phyloP scores from a whole-genome alignment of 768 basidiomycete genomes.

The Lactarius pseudohatsudake region DNA sequence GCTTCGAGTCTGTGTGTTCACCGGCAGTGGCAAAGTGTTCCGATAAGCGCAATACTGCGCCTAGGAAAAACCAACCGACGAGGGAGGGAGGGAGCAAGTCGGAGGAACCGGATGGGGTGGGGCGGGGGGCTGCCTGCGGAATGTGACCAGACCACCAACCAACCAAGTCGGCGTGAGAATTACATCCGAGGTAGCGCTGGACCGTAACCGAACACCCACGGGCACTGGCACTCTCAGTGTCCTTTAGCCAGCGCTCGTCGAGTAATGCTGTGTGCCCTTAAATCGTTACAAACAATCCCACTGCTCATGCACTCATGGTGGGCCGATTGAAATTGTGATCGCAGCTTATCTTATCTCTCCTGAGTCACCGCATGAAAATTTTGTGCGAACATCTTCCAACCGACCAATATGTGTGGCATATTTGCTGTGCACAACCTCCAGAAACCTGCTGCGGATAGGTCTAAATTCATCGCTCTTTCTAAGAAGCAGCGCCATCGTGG shows the following conservation, averaged over 20 bases:
- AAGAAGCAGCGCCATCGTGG: constrained; percentile 92
- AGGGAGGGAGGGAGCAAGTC: neutral
- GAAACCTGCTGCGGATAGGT: constrained; percentile 65
- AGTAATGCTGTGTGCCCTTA: neutral
- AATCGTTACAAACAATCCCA: neutral
- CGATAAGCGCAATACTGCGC: neutral
- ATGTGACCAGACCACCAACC: constrained; percentile 15
- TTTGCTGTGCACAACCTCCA: constrained; percentile 80
- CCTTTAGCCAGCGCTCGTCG: neutral
- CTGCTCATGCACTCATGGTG: neutral
- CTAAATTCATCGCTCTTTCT: constrained; percentile 78
- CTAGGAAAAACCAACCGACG: neutral
- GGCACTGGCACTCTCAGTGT: neutral
- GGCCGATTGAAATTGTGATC: neutral
- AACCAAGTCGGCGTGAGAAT: constrained; percentile 17
- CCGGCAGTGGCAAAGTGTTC: constrained; percentile 13
- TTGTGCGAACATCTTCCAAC: neutral
- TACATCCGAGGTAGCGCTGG: neutral
- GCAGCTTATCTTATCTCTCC: constrained; percentile 17
- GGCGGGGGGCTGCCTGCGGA: constrained; percentile 8
- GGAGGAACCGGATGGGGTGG: constrained; percentile 3
- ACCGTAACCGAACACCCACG: neutral
- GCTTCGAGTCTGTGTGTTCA: neutral
- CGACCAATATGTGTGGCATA: constrained; percentile 83
- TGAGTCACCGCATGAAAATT: constrained; percentile 9